Conservation (phyloP, 257 asterid species). For the Handroanthus guayacan region DNA sequence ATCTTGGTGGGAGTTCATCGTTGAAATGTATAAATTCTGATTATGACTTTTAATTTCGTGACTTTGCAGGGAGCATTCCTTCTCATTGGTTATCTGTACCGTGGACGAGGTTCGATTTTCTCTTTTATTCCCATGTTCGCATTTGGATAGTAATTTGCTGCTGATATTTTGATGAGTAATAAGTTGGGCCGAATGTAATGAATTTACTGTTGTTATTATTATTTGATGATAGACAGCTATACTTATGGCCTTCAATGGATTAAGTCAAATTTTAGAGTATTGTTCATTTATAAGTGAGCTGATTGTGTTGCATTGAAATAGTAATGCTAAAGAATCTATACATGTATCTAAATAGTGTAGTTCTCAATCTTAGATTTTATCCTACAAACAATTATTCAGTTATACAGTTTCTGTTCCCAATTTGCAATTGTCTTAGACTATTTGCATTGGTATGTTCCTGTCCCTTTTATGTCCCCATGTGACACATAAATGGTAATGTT, state of each 20-base stretch:
- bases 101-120: slow-evolving; percentile 57
- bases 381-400: neutral
- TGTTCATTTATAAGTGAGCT: no score
- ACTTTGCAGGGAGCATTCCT: slow-evolving; percentile 65
- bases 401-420: neutral
- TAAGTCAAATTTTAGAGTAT: no score
- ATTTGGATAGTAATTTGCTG: slow-evolving; percentile 9
- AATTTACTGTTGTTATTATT: slow-evolving; percentile 3
- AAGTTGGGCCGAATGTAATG: slow-evolving; percentile 20
- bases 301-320: neutral
- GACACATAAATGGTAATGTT: neutral
- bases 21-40: slow-evolving; percentile 21
- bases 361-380: neutral
- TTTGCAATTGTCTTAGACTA: neutral
- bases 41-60: slow-evolving; percentile 25
- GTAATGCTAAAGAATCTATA: neutral
- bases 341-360: slow-evolving; percentile 1
- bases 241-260: neutral
- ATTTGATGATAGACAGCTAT: slow-evolving; percentile 6
- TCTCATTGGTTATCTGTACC: slow-evolving; percentile 53
- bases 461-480: neutral
- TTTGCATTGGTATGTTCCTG: neutral
- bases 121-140: neutral
- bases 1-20: neutral
- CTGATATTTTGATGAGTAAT: neutral